phyloP scores from a whole-genome alignment of 1,284 basidiomycete species.

The Ustilago lituana region DNA sequence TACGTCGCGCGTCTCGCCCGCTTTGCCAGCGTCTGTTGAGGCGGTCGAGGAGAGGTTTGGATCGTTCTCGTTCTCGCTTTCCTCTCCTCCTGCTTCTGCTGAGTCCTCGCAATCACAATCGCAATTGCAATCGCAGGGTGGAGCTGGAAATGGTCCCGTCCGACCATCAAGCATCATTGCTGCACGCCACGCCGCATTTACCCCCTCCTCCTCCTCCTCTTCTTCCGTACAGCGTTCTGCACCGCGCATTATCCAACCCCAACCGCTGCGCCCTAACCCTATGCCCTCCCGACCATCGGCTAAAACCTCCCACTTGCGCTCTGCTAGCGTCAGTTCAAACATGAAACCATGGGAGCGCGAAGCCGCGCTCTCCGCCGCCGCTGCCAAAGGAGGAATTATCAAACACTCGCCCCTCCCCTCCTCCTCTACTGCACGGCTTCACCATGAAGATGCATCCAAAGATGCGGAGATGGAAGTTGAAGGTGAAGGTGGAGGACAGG shows the following conservation, averaged over 20 bases:
- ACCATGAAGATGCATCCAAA: not conserved
- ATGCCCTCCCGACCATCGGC: too few species aligned
- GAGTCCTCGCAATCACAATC: too few species aligned
- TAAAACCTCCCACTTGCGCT: too few species aligned
- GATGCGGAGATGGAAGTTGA: not conserved
- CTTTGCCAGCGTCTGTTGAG: not conserved
- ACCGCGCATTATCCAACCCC: too few species aligned
- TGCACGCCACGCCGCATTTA: not conserved
- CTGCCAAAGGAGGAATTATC: constrained; percentile 11
- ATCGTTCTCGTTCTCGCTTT: constrained; percentile 2
- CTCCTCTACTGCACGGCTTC: not conserved
- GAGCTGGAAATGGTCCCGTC: too few species aligned
- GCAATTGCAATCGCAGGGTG: too few species aligned
- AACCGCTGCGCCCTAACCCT: too few species aligned
- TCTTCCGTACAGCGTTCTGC: too few species aligned
- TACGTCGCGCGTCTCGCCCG: constrained; percentile 4
- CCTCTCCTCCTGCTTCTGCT: not conserved
- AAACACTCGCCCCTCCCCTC: constrained; percentile 16
- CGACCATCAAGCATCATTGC: constrained; percentile 5
- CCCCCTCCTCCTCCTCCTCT: too few species aligned
- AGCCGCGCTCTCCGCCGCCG: constrained; percentile 38
- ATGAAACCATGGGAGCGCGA: constrained; percentile 59
- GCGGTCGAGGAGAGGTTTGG: constrained; percentile 8
- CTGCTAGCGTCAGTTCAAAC: constrained; percentile 2
- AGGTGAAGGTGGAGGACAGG: not conserved